A percentile compares a stretch with the other conserved stretches of the same genome.
These are phyloP conservation scores for Megacollybia marginata DNA, from an alignment of 768 basidiomycete genomes.

Conservation along the genomic window DNA sequence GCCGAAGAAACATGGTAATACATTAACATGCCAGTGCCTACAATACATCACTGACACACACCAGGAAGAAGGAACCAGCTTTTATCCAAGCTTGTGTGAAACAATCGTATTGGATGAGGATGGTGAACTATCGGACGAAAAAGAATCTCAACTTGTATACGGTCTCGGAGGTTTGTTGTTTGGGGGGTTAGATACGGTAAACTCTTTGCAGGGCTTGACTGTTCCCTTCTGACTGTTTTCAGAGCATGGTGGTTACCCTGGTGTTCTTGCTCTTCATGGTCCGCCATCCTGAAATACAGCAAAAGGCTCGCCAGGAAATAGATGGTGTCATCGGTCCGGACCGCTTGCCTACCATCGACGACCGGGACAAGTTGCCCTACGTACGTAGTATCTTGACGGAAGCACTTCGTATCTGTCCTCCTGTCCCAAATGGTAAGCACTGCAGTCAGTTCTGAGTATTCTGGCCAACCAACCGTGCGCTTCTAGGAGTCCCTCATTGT, in stretches of 20 bases:
- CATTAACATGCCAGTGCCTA: too few species aligned
- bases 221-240: not conserved
- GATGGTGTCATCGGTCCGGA: not conserved
- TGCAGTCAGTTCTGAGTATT: too few species aligned
- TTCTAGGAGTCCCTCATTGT: not conserved
- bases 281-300: not conserved
- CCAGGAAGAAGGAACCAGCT: not conserved
- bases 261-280: not conserved
- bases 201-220: not conserved
- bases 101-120: not conserved
- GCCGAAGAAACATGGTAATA: not conserved
- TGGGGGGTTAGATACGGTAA: not conserved
- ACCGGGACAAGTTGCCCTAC: not conserved
- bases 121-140: not conserved
- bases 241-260: not conserved
- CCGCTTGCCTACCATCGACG: not conserved
- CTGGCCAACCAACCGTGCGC: not conserved
- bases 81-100: not conserved
- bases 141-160: not conserved
- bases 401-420: not conserved
- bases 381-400: not conserved
- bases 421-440: not conserved
- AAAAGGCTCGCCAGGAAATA: not conserved
- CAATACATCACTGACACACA: not conserved
- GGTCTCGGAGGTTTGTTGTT: not conserved